A percentile compares a stretch with the other conserved stretches of the same genome.
These are phyloP conservation scores for Naganishia vishniacii DNA, from an alignment of 768 basidiomycete genomes.

Conservation along the genomic window DNA sequence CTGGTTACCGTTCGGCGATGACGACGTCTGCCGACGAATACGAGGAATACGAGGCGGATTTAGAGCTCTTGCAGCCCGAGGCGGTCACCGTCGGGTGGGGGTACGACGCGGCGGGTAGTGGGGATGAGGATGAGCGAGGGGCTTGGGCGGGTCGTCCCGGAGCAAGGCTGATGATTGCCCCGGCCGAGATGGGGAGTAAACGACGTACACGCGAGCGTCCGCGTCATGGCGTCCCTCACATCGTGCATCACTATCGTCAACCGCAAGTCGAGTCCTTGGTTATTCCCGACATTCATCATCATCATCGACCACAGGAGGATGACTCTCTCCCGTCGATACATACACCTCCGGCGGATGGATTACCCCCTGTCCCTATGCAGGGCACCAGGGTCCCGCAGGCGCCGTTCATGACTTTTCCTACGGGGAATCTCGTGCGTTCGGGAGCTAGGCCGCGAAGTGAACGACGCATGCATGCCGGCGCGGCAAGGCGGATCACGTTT, in stretches of 20 bases:
- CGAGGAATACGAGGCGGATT: conserved; percentile 10
- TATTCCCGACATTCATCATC: not conserved
- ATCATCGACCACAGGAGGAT: not conserved
- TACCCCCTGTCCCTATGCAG: not conserved
- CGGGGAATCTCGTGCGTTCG: conserved; percentile 5
- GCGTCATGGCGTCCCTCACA: no score
- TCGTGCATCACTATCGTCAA: conserved; percentile 10
- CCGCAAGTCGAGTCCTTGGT: not conserved
- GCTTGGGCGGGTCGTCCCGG: no score
- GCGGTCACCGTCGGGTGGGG: not conserved
- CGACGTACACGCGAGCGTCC: no score
- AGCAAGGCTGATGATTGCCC: not conserved
- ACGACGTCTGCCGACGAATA: not conserved
- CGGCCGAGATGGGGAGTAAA: no score
- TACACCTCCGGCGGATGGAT: not conserved
- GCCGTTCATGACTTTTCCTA: conserved; percentile 18
- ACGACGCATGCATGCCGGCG: not conserved
- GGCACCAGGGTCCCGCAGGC: not conserved
- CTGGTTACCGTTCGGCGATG: no score
- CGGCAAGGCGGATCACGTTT: conserved; percentile 7
- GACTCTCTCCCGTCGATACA: conserved; percentile 1
- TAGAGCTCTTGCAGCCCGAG: not conserved
- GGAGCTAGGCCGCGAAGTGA: not conserved
- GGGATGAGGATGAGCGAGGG: not conserved
- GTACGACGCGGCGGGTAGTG: not conserved